Percentiles rank a stretch among this genome's conserved stretches.
Evolutionary conservation across 2,329 filamentous ascomycete genomes (phyloP).

Genomic region (Pyrenochaeta sp.): DNA sequence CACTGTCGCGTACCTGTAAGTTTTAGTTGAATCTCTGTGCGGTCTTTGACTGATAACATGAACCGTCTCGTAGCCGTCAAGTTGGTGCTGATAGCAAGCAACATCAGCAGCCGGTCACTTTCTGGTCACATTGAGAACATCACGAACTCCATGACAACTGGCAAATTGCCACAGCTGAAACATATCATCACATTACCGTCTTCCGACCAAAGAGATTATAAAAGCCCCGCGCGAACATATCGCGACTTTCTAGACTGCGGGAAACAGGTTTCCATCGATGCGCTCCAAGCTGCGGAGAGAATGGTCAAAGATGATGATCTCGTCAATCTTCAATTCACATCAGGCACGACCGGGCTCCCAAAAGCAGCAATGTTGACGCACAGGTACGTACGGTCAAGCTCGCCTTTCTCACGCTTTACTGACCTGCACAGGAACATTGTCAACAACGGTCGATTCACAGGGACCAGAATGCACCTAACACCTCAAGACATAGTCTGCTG

Average conservation of each 20-base stretch:
- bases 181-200: not conserved
- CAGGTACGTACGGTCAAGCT: constrained; percentile 24
- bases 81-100: not conserved
- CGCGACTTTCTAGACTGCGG: not conserved
- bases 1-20: constrained; percentile 71
- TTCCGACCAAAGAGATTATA: not conserved
- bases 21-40: not conserved
- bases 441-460: constrained; percentile 53
- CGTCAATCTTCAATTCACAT: constrained; percentile 39
- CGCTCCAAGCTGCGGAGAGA: constrained; percentile 37
- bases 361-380: constrained; percentile 42
- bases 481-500: constrained; percentile 75
- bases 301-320: constrained; percentile 31
- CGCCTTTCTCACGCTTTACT: not conserved
- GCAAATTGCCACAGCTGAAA: not conserved
- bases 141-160: not conserved
- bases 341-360: constrained; percentile 36
- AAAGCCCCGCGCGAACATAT: not conserved
- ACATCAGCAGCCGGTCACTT: not conserved
- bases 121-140: not conserved
- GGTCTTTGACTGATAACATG: not conserved
- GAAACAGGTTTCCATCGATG: not conserved
- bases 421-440: constrained; percentile 33
- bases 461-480: constrained; percentile 75
- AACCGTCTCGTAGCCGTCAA: not conserved